Percentiles rank a stretch among this genome's conserved stretches.
phyloP scores from a whole-genome alignment of 2,329 filamentous ascomycete species.

The Ophioceras dolichostomum region DNA sequence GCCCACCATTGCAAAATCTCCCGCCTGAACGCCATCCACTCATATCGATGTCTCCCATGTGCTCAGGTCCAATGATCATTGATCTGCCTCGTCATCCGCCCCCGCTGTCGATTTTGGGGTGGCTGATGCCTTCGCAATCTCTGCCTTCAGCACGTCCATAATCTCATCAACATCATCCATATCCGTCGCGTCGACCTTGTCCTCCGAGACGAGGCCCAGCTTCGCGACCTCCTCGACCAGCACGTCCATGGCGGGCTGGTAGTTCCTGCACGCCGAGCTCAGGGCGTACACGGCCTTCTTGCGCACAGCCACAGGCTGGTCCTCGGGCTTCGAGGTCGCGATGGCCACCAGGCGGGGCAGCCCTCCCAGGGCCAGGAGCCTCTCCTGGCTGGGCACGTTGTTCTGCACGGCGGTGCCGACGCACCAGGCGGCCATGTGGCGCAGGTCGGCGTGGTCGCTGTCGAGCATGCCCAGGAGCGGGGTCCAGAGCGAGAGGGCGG shows the following conservation, averaged over 20 bases:
- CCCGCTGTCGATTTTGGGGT: constrained; percentile 6
- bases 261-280: constrained; percentile 78
- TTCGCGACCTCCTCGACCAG: constrained; percentile 50
- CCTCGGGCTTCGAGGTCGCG: constrained; percentile 44
- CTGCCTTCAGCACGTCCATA: constrained; percentile 52
- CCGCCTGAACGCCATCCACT: no score
- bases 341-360: constrained; percentile 59
- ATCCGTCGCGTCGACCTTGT: constrained; percentile 64
- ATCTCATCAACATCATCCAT: constrained; percentile 78
- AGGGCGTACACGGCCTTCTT: constrained; percentile 86
- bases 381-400: constrained; percentile 76
- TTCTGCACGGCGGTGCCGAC: constrained; percentile 93
- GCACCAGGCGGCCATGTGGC: constrained; percentile 88
- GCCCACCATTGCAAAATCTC: not conserved
- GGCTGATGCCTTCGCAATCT: constrained; percentile 22
- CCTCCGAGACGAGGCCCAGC: constrained; percentile 35
- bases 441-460: constrained; percentile 57
- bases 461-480: constrained; percentile 62
- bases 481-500: constrained; percentile 66
- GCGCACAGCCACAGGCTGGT: constrained; percentile 47
- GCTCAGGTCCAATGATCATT: no score
- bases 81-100: no score
- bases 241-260: constrained; percentile 67
- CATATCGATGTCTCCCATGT: no score
- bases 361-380: constrained; percentile 48